Conservation (phyloP, 768 basidiomycete species). For the Boletus bicolor region DNA sequence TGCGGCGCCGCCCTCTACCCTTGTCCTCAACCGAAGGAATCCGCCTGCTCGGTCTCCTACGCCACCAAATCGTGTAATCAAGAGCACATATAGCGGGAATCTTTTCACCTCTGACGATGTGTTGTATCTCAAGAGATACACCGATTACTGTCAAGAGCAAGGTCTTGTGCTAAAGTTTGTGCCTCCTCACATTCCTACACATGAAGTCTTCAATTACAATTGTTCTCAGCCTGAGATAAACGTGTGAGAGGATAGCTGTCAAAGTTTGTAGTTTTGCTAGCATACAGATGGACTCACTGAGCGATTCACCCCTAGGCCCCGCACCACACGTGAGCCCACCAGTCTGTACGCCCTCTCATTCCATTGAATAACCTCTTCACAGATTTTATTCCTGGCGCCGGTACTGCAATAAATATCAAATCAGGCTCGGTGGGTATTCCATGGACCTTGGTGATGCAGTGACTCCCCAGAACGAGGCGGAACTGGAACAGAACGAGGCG, state of each 20-base stretch:
- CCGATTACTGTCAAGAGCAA: conserved; percentile 87
- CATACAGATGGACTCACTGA: conserved; percentile 2
- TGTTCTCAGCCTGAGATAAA: conserved; percentile 56
- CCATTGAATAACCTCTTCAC: not conserved
- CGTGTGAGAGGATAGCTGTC: conserved; percentile 82
- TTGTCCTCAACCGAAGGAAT: conserved; percentile 63
- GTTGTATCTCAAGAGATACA: conserved; percentile 80
- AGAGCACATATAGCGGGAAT: conserved; percentile 88
- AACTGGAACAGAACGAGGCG: conserved; percentile 41
- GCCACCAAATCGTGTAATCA: conserved; percentile 78
- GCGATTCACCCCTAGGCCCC: conserved; percentile 53
- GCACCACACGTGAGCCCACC: conserved; percentile 70
- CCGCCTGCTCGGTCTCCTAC: conserved; percentile 79
- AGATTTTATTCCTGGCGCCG: conserved; percentile 91
- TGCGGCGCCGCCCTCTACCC: conserved; percentile 60
- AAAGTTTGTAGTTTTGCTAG: conserved; percentile 46
- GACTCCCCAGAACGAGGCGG: conserved; percentile 43
- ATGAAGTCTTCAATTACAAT: conserved; percentile 27
- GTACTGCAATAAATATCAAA: conserved; percentile 91
- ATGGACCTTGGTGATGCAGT: conserved; percentile 63
- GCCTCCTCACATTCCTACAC: not conserved
- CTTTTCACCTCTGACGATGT: conserved; percentile 84
- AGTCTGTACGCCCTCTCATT: not conserved
- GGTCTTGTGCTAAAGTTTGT: conserved; percentile 73
- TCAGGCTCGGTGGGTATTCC: conserved; percentile 79